These are phyloP conservation scores for Neoboletus magnificus DNA, from an alignment of 768 basidiomycete genomes.

Conservation along the genomic window DNA sequence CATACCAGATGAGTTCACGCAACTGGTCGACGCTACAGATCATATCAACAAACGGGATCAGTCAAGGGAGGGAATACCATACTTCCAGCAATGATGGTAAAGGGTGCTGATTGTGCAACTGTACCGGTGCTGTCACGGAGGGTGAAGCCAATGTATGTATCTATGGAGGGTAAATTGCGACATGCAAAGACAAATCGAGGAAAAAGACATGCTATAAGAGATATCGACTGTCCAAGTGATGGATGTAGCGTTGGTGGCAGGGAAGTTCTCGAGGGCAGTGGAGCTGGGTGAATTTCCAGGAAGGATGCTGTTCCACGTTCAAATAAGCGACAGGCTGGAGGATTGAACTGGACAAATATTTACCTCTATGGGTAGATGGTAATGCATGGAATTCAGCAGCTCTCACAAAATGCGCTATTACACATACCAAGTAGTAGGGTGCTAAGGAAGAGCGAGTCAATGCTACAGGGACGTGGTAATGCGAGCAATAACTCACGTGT, in stretches of 20 bases:
- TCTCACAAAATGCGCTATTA: background rate
- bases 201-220: constrained; percentile 35
- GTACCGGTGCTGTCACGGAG: constrained; percentile 61
- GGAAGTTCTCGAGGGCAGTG: constrained; percentile 46
- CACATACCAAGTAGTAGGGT: constrained; percentile 64
- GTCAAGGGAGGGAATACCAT: constrained; percentile 24
- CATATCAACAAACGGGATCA: constrained; percentile 7
- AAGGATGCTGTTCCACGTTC: constrained; percentile 43
- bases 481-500: constrained; percentile 38
- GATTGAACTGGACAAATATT: background rate
- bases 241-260: constrained; percentile 35
- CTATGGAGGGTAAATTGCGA: constrained; percentile 24
- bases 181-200: background rate
- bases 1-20: constrained; percentile 30
- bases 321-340: background rate
- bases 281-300: constrained; percentile 46
- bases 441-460: constrained; percentile 32
- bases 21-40: constrained; percentile 27
- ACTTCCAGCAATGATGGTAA: constrained; percentile 51
- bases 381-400: background rate
- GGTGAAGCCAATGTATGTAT: constrained; percentile 51
- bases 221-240: constrained; percentile 57
- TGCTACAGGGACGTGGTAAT: background rate
- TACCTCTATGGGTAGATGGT: constrained; percentile 36
- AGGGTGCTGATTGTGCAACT: constrained; percentile 46